Conservation (phyloP, 2,329 filamentous ascomycete genomes). For the Lachnellula subtilissima region DNA sequence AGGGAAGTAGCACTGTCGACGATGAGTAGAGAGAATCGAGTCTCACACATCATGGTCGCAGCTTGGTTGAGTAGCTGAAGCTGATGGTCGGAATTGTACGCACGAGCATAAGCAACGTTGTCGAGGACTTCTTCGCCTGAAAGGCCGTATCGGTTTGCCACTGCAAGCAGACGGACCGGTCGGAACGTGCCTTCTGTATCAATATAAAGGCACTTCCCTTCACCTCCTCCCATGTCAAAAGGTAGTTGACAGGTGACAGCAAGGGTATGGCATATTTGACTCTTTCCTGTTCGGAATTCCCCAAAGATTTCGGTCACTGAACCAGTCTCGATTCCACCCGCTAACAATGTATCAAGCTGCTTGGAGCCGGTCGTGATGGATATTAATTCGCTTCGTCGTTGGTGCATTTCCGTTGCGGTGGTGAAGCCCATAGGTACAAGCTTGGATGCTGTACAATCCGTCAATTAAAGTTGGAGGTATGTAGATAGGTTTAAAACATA, state of each 20-base stretch:
- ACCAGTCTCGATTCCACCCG: constrained; percentile 92
- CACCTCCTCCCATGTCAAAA: constrained; percentile 97
- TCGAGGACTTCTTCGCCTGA: constrained; percentile 96
- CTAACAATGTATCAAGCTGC: constrained; percentile 89
- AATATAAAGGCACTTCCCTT: constrained; percentile 97
- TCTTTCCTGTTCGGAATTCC: constrained; percentile 96
- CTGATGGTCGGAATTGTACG: constrained; percentile 98
- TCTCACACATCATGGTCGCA: constrained; percentile 99
- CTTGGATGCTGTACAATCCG: constrained; percentile 65
- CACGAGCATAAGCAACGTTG: constrained; percentile 95
- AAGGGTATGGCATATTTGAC: constrained; percentile 97
- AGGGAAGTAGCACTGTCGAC: constrained; percentile 95
- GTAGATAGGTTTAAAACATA: constrained; percentile 32
- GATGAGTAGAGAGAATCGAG: constrained; percentile 88
- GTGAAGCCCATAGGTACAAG: constrained; percentile 99
- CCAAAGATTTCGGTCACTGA: constrained; percentile 98
- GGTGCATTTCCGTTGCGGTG: constrained; percentile 98
- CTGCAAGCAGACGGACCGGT: constrained; percentile 82
- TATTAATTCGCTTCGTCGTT: constrained; percentile 91
- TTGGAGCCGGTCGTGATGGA: constrained; percentile 98
- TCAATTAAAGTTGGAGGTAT: not conserved
- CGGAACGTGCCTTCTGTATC: constrained; percentile 97
- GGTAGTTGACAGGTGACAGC: constrained; percentile 96
- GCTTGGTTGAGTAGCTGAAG: constrained; percentile 92
- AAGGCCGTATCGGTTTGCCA: constrained; percentile 89